These are phyloP conservation scores for Marsdenia floribunda DNA, from an alignment of 257 asterid genomes.

Conservation along the genomic window DNA sequence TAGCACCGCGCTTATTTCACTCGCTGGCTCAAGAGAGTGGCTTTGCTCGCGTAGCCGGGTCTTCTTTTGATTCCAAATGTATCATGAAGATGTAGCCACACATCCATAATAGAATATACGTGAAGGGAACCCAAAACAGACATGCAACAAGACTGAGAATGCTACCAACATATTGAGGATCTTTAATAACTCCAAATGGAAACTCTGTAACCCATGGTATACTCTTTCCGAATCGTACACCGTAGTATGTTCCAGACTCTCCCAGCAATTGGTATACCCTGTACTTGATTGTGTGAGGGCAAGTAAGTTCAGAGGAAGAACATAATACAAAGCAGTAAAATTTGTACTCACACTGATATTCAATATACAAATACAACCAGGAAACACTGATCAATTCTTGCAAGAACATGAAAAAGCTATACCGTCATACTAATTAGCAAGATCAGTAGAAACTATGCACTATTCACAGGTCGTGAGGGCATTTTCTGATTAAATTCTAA, in stretches of 20 bases:
- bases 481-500: not conserved
- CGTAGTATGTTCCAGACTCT: constrained; percentile 87
- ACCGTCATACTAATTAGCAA: not conserved
- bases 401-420: not conserved
- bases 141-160: constrained; percentile 75
- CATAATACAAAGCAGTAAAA: not conserved
- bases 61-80: constrained; percentile 65
- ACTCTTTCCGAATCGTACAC: constrained; percentile 81
- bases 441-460: not conserved
- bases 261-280: constrained; percentile 95
- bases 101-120: constrained; percentile 57
- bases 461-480: not conserved
- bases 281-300: constrained; percentile 14
- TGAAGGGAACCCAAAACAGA: constrained; percentile 61
- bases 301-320: not conserved
- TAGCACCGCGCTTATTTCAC: not conserved
- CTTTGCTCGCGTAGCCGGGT: constrained; percentile 69
- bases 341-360: not conserved
- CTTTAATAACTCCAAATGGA: constrained; percentile 79
- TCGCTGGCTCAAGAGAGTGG: constrained; percentile 36
- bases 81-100: constrained; percentile 72
- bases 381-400: not conserved
- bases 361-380: not conserved
- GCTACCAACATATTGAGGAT: constrained; percentile 94
- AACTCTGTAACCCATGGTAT: constrained; percentile 81